Percentiles rank a stretch among this genome's conserved stretches.
Conservation (phyloP, 2,329 filamentous ascomycete genomes). For the Sarocladiaceae sp. region DNA sequence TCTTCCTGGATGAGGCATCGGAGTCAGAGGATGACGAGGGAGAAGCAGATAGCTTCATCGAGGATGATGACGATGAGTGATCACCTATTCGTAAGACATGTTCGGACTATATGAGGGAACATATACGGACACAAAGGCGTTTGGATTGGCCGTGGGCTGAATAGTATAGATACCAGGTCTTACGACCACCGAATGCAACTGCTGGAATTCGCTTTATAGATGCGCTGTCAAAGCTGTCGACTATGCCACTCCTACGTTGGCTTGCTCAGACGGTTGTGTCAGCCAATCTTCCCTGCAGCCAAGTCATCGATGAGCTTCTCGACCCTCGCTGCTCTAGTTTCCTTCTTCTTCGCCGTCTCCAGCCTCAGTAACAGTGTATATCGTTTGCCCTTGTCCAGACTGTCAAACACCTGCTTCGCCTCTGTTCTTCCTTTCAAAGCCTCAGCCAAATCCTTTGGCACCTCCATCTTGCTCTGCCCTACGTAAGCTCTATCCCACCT, state of each 20-base stretch:
- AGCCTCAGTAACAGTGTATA: slow-evolving; percentile 41
- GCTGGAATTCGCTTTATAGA: no score
- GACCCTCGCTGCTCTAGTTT: slow-evolving; percentile 15
- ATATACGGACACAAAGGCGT: no score
- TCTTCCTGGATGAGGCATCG: slow-evolving; percentile 4
- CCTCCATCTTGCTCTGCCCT: slow-evolving; percentile 36
- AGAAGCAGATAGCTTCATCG: background rate
- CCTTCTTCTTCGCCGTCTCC: slow-evolving; percentile 29
- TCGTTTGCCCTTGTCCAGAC: slow-evolving; percentile 36
- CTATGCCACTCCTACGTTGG: no score
- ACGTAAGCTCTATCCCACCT: slow-evolving; percentile 53
- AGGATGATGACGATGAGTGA: slow-evolving; percentile 6
- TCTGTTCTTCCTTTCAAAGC: slow-evolving; percentile 32
- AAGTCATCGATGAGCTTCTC: slow-evolving; percentile 16
- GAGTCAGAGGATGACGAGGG: background rate
- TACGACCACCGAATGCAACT: slow-evolving; percentile 1
- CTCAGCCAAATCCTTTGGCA: slow-evolving; percentile 42
- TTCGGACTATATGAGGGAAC: no score
- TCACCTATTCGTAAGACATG: no score
- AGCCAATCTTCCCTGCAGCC: slow-evolving; percentile 4
- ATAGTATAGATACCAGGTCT: slow-evolving; percentile 8
- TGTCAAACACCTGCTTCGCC: slow-evolving; percentile 31
- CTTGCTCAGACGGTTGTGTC: no score
- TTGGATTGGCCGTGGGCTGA: no score
- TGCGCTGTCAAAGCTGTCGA: no score